These are phyloP conservation scores for Hymenoscyphus occultus DNA, from an alignment of 2,329 filamentous ascomycete genomes.

Conservation along the genomic window DNA sequence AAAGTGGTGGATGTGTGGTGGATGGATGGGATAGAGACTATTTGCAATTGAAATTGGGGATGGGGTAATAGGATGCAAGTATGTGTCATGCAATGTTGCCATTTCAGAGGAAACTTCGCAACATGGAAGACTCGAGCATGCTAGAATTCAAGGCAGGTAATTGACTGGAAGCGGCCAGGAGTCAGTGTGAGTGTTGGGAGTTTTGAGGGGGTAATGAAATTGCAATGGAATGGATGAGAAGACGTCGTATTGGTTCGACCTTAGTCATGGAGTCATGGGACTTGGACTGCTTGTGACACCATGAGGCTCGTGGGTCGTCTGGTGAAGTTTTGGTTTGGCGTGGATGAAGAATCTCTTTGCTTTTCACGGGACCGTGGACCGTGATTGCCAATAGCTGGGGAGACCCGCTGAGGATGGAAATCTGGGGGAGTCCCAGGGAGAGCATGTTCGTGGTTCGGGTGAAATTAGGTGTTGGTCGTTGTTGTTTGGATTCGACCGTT, in stretches of 20 bases:
- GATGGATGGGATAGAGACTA: slow-evolving; percentile 6
- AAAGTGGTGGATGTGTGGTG: slow-evolving; percentile 11
- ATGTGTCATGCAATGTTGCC: slow-evolving; percentile 31
- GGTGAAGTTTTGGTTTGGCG: not conserved
- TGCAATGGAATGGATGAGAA: not conserved
- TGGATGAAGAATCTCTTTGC: not conserved
- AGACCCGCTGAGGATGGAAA: not conserved
- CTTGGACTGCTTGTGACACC: not conserved
- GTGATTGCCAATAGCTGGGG: not conserved
- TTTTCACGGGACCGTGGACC: slow-evolving; percentile 1
- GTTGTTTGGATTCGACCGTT: not conserved
- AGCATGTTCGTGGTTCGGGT: not conserved
- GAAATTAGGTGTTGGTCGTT: not conserved
- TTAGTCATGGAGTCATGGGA: slow-evolving; percentile 4
- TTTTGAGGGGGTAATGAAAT: too few relatives aligned
- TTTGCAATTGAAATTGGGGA: slow-evolving; percentile 24
- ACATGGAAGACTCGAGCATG: not conserved
- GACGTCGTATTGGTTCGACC: slow-evolving; percentile 1
- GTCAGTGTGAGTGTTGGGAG: too few relatives aligned
- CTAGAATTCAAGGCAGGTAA: not conserved
- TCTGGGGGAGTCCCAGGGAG: too few relatives aligned
- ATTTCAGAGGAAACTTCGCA: slow-evolving; percentile 14
- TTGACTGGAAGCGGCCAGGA: not conserved
- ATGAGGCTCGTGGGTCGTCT: not conserved
- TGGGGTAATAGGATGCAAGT: slow-evolving; percentile 29